phyloP scores from a whole-genome alignment of 768 basidiomycete species.

The Tremella mesenterica region DNA sequence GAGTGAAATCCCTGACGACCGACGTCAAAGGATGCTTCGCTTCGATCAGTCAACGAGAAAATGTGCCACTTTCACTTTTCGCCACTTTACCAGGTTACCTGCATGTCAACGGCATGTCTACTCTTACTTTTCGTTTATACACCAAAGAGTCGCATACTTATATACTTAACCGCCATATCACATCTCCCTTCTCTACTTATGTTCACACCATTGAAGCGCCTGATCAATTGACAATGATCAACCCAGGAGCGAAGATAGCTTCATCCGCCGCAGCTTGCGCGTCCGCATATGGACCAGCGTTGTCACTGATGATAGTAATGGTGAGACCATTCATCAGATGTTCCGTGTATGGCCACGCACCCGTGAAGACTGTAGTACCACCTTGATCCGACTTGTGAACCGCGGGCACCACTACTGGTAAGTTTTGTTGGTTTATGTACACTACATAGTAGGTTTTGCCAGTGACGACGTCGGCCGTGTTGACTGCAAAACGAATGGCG shows the following conservation, averaged over 20 bases:
- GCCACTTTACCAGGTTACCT: no score
- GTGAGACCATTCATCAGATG: not conserved
- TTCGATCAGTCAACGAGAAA: no score
- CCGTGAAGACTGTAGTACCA: not conserved
- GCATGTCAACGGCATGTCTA: no score
- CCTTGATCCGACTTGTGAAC: not conserved
- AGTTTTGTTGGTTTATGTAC: conserved; percentile 6
- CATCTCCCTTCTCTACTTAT: no score
- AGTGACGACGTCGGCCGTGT: not conserved
- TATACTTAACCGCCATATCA: no score
- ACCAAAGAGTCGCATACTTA: no score
- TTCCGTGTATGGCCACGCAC: not conserved
- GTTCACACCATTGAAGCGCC: not conserved
- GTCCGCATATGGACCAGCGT: not conserved
- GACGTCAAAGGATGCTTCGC: no score
- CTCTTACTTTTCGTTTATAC: no score
- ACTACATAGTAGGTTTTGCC: conserved; percentile 4
- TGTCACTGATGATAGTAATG: not conserved
- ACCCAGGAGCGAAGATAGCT: not conserved
- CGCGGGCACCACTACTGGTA: conserved; percentile 4
- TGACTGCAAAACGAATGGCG: conserved; percentile 3
- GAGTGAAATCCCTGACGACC: no score
- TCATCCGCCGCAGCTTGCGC: not conserved
- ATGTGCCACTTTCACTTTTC: no score
- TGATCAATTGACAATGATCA: conserved; percentile 1